A percentile compares a stretch with the other conserved stretches of the same genome.
Evolutionary conservation across 2,329 filamentous ascomycete species (phyloP).

Genomic region (Mycogone perniciosa): DNA sequence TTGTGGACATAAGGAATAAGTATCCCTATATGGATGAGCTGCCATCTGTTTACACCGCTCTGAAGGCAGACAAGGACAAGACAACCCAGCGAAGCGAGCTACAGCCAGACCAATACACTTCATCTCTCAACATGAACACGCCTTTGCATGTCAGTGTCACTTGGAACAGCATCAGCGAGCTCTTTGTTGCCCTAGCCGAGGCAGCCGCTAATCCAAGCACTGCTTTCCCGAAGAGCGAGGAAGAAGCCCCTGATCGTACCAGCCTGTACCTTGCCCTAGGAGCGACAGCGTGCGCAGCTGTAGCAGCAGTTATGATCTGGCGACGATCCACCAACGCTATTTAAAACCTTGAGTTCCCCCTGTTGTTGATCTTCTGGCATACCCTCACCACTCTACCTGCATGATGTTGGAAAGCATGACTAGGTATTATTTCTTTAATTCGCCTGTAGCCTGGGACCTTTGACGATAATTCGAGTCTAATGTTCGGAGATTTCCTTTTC

Average conservation of each 20-base stretch:
- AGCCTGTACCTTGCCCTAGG: constrained; percentile 80
- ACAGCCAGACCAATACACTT: constrained; percentile 89
- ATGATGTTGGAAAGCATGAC: not conserved
- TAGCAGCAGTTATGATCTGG: constrained; percentile 62
- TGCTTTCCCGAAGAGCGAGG: constrained; percentile 83
- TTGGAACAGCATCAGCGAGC: constrained; percentile 88
- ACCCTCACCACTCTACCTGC: not conserved
- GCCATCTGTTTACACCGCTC: constrained; percentile 82
- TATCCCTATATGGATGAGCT: constrained; percentile 83
- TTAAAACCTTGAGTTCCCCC: constrained; percentile 15
- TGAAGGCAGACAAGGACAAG: constrained; percentile 94
- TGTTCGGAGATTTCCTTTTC: not conserved
- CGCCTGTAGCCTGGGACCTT: not conserved
- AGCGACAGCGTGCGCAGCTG: constrained; percentile 58
- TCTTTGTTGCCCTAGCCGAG: constrained; percentile 88
- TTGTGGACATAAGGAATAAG: constrained; percentile 71
- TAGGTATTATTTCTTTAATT: not conserved
- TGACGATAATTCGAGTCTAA: no score
- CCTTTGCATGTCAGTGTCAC: constrained; percentile 92
- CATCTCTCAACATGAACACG: constrained; percentile 76
- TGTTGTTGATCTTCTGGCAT: not conserved
- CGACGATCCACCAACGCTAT: constrained; percentile 47
- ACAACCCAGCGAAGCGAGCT: constrained; percentile 89
- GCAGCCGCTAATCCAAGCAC: constrained; percentile 83
- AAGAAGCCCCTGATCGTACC: constrained; percentile 76